A percentile compares a stretch with the other conserved stretches of the same genome.
Evolutionary conservation across 441 rosid genomes (phyloP).

Genomic region (Melastoma candidum): DNA sequence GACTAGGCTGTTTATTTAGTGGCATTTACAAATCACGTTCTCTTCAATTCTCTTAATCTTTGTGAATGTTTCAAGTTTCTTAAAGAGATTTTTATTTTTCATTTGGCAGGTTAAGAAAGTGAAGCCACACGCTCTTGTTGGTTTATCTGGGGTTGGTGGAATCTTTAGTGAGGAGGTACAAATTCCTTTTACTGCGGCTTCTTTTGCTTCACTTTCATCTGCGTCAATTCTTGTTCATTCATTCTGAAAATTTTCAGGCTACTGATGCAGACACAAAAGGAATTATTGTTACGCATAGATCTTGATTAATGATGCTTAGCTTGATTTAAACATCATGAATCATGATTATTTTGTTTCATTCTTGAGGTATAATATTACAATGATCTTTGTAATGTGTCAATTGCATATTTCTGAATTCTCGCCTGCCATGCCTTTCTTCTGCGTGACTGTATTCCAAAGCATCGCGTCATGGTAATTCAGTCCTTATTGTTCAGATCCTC

Average conservation of each 20-base stretch:
- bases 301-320: too few species aligned
- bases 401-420: too few species aligned
- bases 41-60: background rate
- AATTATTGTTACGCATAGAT: too few species aligned
- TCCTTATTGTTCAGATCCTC: slow-evolving; percentile 55
- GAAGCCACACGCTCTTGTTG: slow-evolving; percentile 93
- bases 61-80: slow-evolving; percentile 7
- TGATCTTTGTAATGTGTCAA: too few species aligned
- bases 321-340: too few species aligned
- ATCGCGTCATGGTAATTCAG: background rate
- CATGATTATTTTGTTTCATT: too few species aligned
- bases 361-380: too few species aligned
- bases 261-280: background rate
- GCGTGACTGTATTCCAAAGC: background rate
- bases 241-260: background rate
- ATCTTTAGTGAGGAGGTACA: slow-evolving; percentile 75
- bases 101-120: slow-evolving; percentile 64
- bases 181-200: too few species aligned
- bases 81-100: slow-evolving; percentile 3
- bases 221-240: background rate
- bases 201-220: too few species aligned
- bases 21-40: background rate
- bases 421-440: too few species aligned
- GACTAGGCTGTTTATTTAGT: slow-evolving; percentile 6
- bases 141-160: slow-evolving; percentile 98